Percentiles rank a stretch among this genome's conserved stretches.
phyloP scores from a whole-genome alignment of 1,139 yeast species.

The Eremothecium sinecaudum region DNA sequence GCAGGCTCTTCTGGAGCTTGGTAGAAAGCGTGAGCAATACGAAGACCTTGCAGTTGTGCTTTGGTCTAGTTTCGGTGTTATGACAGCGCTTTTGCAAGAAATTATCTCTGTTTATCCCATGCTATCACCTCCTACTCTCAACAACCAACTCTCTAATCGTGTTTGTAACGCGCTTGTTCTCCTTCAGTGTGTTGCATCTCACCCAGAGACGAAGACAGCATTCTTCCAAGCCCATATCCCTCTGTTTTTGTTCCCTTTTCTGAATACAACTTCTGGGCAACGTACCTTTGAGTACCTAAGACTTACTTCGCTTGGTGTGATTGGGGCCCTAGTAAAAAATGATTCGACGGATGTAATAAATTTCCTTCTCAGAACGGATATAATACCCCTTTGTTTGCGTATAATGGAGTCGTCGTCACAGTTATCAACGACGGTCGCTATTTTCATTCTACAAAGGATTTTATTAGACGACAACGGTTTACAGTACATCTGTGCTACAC shows the following conservation, averaged over 20 bases:
- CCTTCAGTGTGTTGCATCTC: conserved; percentile 93
- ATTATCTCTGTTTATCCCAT: conserved; percentile 84
- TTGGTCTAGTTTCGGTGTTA: conserved; percentile 95
- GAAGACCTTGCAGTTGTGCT: conserved; percentile 87
- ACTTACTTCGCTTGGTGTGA: conserved; percentile 87
- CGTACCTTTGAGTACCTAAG: conserved; percentile 89
- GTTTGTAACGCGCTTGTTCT: conserved; percentile 94
- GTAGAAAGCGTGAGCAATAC: conserved; percentile 88
- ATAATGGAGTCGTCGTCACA: conserved; percentile 96
- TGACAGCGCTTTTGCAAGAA: conserved; percentile 85
- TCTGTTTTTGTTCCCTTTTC: conserved; percentile 81
- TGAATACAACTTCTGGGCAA: conserved; percentile 84
- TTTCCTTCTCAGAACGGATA: conserved; percentile 83
- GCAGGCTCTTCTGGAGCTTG: conserved; percentile 82
- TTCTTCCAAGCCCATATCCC: conserved; percentile 89
- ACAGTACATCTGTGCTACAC: conserved; percentile 86
- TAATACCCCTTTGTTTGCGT: conserved; percentile 85
- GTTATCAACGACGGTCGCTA: conserved; percentile 90
- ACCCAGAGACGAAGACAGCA: conserved; percentile 75
- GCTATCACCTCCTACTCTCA: conserved; percentile 76
- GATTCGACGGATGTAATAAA: conserved; percentile 93
- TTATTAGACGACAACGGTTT: conserved; percentile 86
- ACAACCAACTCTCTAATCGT: conserved; percentile 81
- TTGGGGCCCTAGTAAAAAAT: conserved; percentile 92
- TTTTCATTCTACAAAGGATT: conserved; percentile 87